Evolutionary conservation across 2,329 filamentous ascomycete genomes (phyloP), one percentile per base, ranked within the genome.

Genomic region (Colletotrichum australisinense): DNA sequence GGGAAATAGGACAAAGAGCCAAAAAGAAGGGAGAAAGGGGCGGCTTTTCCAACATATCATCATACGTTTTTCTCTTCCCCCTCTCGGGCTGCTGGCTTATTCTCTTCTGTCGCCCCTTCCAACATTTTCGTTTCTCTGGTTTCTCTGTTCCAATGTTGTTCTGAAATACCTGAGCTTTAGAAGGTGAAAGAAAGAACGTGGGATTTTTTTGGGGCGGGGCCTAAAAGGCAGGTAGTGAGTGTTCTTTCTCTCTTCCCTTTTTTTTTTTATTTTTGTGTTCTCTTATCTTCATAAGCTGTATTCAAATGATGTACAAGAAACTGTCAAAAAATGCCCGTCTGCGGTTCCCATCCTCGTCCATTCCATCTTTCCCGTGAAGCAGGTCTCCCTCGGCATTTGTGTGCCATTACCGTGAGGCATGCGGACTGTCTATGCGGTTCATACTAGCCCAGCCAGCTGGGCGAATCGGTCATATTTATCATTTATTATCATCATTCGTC

Each of bases 151-250:
- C 56, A 67, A 67, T 72, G 62, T 49, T 67, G 63, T 62, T 75
- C 74, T 74, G 67, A 74, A 75, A 74, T 75, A 75, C 74, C 74
- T 72, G 67, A 74, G 72, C 55, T 73, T 56, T 69, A 74, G 63
- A 68, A 73, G 69, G 72, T 64, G 60, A 65, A 62, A 57, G 60
- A 63, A 73, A 70, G 67, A 73, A 69, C 55, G 59, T 65, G 60
- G 70, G 11, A 32, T 68, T 67, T 72, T 16, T 16, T 42, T 14
- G 67, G 59, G 56, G 38, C 49, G 59, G 30, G 22, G 49, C 62
- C 62, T n/a, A 42, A 53, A 32, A 46, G 59, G 53, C 58, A 49
- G 57, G 42, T 26, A 30, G 59, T 66, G 32, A 42, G 35, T 42
- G 35, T 42, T 66, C 73, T 62, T 38, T 57, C 28, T 74, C 35